Evolutionary conservation across 768 basidiomycete genomes (phyloP).

Genomic region (Lyophyllum shimeji): DNA sequence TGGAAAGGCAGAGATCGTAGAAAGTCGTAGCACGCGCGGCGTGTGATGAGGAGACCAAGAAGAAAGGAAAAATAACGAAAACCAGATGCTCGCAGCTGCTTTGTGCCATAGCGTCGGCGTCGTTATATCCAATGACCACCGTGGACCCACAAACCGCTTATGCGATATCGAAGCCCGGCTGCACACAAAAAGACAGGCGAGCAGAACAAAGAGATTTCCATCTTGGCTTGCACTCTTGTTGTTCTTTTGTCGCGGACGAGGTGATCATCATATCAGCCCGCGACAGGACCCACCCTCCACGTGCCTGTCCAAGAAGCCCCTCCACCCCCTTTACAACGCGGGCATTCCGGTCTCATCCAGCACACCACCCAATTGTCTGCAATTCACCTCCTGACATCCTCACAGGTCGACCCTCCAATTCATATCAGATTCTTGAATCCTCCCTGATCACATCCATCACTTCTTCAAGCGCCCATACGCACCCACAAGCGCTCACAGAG

Average conservation of each 20-base stretch:
- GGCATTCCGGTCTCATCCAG: too few species aligned
- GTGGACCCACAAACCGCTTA: constrained; percentile 33
- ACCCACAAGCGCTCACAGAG: background rate
- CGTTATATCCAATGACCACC: constrained; percentile 19
- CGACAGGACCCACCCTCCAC: too few species aligned
- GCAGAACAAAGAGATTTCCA: constrained; percentile 18
- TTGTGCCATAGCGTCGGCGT: background rate
- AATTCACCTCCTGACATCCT: too few species aligned
- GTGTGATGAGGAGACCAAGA: constrained; percentile 20
- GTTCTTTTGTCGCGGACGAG: too few species aligned
- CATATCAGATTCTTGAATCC: too few species aligned
- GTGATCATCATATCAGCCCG: too few species aligned
- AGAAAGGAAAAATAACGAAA: constrained; percentile 16
- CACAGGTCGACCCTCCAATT: too few species aligned
- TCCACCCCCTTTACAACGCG: too few species aligned
- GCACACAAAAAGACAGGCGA: constrained; percentile 23
- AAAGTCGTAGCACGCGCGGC: constrained; percentile 34
- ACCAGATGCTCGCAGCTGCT: constrained; percentile 19
- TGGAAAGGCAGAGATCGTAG: constrained; percentile 5
- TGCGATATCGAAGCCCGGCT: constrained; percentile 13
- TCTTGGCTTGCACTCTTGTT: constrained; percentile 16
- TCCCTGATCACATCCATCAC: too few species aligned
- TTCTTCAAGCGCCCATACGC: too few species aligned
- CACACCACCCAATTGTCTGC: too few species aligned
- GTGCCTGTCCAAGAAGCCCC: too few species aligned